A percentile compares a stretch with the other conserved stretches of the same genome.
These are phyloP conservation scores for Basidiobolus heterosporus DNA, from an alignment of 371 early-diverging fungal species.

Conservation along the genomic window DNA sequence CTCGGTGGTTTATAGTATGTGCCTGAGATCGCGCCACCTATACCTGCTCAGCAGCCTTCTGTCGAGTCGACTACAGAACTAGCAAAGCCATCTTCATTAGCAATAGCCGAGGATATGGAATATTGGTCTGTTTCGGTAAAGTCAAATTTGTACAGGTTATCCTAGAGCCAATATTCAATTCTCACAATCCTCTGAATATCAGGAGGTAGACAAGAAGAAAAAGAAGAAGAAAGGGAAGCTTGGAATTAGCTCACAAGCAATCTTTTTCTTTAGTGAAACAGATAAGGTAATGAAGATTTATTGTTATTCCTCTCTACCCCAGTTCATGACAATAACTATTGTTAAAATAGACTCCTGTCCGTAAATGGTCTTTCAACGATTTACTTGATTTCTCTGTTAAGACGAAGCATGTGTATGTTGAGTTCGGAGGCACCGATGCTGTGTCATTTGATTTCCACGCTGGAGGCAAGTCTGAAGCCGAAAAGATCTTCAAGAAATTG, in stretches of 20 bases:
- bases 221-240: constrained; percentile 53
- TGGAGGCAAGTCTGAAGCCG: constrained; percentile 45
- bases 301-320: too few species aligned
- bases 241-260: constrained; percentile 41
- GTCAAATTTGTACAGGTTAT: neutral
- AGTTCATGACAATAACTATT: neutral
- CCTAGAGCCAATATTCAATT: neutral
- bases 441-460: constrained; percentile 46
- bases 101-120: constrained; percentile 2
- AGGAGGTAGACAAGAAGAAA: constrained; percentile 57
- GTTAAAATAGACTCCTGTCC: neutral
- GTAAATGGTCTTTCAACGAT: neutral
- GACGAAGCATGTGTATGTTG: neutral
- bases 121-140: constrained; percentile 4
- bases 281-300: constrained; percentile 27
- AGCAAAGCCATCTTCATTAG: too few species aligned
- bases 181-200: constrained; percentile 6
- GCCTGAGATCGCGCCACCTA: too few species aligned
- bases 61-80: too few species aligned
- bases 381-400: neutral
- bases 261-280: constrained; percentile 50
- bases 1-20: too few species aligned
- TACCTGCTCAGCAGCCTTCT: too few species aligned
- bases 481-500: constrained; percentile 42
- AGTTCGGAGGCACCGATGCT: constrained; percentile 26